Conservation (phyloP, 139 green algal genomes). For the Pleodorina starrii region DNA sequence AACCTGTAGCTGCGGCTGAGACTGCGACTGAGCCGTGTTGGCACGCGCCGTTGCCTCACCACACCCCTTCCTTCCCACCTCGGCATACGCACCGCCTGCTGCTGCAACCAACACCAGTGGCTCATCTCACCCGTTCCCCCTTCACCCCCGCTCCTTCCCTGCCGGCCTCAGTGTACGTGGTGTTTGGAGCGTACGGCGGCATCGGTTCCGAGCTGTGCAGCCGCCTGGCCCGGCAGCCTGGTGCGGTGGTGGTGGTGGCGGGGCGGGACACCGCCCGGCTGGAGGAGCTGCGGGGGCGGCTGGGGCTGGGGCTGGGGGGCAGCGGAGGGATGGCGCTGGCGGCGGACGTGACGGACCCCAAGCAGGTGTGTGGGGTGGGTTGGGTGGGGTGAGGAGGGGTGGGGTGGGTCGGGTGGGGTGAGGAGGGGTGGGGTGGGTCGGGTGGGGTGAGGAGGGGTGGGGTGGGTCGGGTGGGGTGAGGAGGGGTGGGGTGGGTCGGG, state of each 20-base stretch:
- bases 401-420: too few relatives aligned
- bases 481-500: too few relatives aligned
- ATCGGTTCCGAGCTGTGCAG: conserved; percentile 76
- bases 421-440: too few relatives aligned
- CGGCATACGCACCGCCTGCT: not conserved
- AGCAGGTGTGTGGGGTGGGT: conserved; percentile 71
- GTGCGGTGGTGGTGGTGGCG: conserved; percentile 72
- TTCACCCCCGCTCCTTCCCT: not conserved
- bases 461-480: too few relatives aligned
- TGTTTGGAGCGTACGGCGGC: conserved; percentile 84
- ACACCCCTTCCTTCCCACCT: not conserved
- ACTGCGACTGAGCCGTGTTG: not conserved
- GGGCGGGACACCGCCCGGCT: conserved; percentile 70
- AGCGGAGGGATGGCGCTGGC: not conserved
- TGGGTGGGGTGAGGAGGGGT: too few relatives aligned
- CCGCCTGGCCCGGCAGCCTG: conserved; percentile 64
- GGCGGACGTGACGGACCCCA: conserved; percentile 69
- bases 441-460: not conserved
- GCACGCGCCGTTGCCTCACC: not conserved
- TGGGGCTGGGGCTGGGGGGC: too few relatives aligned
- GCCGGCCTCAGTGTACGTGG: conserved; percentile 75
- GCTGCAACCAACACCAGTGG: not conserved
- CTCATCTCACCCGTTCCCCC: not conserved
- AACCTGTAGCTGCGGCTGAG: not conserved
- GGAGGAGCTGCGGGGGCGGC: conserved; percentile 42